Evolutionary conservation across 805 yeast species (phyloP), one percentile per base, ranked within the genome.

Genomic region (Lipomyces yamanashiensis): DNA sequence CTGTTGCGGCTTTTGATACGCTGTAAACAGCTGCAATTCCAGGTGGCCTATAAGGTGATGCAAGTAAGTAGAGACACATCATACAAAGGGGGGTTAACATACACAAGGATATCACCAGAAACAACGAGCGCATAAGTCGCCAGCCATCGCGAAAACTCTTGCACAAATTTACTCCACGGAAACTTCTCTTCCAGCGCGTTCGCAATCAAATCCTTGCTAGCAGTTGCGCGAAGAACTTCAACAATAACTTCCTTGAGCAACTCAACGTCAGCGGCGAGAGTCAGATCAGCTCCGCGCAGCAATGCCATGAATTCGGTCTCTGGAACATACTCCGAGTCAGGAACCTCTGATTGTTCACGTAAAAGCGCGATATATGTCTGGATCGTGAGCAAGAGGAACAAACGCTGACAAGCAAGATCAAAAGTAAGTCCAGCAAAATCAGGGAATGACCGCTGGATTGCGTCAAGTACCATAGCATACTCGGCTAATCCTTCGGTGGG

Each of bases 131-230:
- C 7, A 23, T 15, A 12, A 2, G 51, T 13, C 3, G 17, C 45
- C n/a, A 58, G 12, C 61, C 61, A 58, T 9, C 17, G 34, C 6
- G 61, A 28, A 28, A 47, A 39, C 19, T 49, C 54, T 12, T 36
- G 21, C 5, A 58, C 17, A 41, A 58, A 58, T 12, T 40, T 23
- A 12, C 3, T 28, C 61, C 61, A 58, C 9, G 55, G 37, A 39
- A 21, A 56, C 37, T 28, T 17, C 19, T 44, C 43, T 15, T 12
- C n/a, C 36, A 54, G 44, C 2, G 44, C 34, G 9, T 33, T 21
- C 34, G 10, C 8, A 10, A 52, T 52, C 40, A 13, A 33, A n/a
- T 21, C 28, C 34, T 21, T 36, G 13, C 51, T 37, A 13, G n/a
- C 19, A 7, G 47, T 40, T 37, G 9, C 51, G 17, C 44, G 51